A percentile compares a stretch with the other conserved stretches of the same genome.
Conservation (phyloP, 2,329 filamentous ascomycete genomes). For the Beauveria caledonica region DNA sequence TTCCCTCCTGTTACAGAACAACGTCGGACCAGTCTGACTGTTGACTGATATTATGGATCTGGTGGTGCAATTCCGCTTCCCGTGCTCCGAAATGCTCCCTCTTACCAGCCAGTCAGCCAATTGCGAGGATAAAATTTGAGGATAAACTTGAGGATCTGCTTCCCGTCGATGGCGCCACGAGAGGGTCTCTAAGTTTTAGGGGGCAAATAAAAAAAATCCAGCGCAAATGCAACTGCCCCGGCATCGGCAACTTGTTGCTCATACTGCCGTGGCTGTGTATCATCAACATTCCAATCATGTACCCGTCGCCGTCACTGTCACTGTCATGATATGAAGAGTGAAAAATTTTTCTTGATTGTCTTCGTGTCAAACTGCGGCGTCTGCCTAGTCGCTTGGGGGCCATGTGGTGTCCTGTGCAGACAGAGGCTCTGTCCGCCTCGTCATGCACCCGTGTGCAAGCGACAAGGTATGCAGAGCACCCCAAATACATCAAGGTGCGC, state of each 20-base stretch:
- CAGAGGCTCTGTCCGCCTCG: not conserved
- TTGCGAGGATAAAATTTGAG: too few species aligned
- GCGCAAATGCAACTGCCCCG: not conserved
- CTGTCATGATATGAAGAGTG: too few species aligned
- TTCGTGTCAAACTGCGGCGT: not conserved
- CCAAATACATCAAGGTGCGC: too few species aligned
- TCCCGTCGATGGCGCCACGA: too few species aligned
- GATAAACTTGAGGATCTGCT: too few species aligned
- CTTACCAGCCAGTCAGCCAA: too few species aligned
- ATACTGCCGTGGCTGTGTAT: not conserved
- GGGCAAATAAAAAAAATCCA: too few species aligned
- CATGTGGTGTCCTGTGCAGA: not conserved
- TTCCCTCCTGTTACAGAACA: not conserved
- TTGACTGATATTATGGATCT: not conserved
- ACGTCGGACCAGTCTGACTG: not conserved
- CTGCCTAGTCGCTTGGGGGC: not conserved
- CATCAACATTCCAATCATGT: not conserved
- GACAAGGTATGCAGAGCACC: too few species aligned
- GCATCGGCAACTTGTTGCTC: constrained; percentile 1
- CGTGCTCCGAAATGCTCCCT: too few species aligned
- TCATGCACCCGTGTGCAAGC: not conserved
- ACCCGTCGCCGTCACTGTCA: not conserved
- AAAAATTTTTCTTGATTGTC: not conserved
- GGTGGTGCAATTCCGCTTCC: not conserved
- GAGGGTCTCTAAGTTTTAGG: too few species aligned